These are phyloP conservation scores for Pontederia paniculata DNA, from an alignment of 176 grass and related monocot genomes.

Conservation along the genomic window DNA sequence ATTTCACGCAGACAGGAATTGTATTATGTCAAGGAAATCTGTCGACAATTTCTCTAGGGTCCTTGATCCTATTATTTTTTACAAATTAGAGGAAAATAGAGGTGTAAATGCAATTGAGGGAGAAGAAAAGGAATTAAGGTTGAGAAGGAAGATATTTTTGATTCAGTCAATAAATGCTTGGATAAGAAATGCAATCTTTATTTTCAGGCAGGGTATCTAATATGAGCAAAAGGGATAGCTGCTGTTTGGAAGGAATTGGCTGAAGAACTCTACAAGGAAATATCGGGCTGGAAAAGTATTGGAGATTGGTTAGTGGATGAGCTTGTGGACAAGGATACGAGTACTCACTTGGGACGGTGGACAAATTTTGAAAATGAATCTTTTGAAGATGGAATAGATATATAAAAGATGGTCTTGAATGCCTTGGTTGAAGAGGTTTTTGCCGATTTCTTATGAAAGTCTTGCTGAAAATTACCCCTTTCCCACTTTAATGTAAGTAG, in stretches of 20 bases:
- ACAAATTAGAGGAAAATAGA: constrained; percentile 32
- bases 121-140: constrained; percentile 33
- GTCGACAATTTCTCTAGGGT: constrained; percentile 29
- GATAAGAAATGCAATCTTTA: constrained; percentile 52
- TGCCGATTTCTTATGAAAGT: constrained; percentile 26
- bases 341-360: constrained; percentile 60
- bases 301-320: constrained; percentile 89
- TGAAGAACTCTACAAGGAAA: constrained; percentile 59
- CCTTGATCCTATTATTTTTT: constrained; percentile 40
- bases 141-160: constrained; percentile 60
- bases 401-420: constrained; percentile 38
- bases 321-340: constrained; percentile 86
- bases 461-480: too few relatives aligned
- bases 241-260: constrained; percentile 40
- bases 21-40: constrained; percentile 56
- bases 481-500: too few relatives aligned
- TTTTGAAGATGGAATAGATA: constrained; percentile 43
- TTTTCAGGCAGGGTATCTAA: constrained; percentile 48
- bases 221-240: constrained; percentile 57
- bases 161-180: constrained; percentile 51
- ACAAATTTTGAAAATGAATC: constrained; percentile 66
- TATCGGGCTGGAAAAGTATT: constrained; percentile 45
- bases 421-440: constrained; percentile 57
- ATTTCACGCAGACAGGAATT: constrained; percentile 34
- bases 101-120: constrained; percentile 17